Evolutionary conservation across 2,329 filamentous ascomycete species (phyloP).

Genomic region (Talaromyces funiculosus): DNA sequence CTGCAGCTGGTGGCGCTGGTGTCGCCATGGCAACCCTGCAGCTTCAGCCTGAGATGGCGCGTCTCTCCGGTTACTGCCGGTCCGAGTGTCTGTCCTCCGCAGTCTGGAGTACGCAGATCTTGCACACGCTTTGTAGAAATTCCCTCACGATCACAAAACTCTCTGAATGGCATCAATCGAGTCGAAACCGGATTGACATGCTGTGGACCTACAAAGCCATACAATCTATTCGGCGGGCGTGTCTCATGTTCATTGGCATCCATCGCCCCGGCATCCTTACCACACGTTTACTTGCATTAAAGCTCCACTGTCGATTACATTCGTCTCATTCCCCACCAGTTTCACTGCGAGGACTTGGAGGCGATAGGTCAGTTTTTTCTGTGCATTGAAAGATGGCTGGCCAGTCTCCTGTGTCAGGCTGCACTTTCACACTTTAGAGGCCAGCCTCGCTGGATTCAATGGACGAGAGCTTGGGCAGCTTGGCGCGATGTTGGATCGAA

Average conservation of each 20-base stretch:
- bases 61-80: slow-evolving; percentile 9
- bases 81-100: not conserved
- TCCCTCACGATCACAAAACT: not conserved
- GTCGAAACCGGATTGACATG: not conserved
- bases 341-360: not conserved
- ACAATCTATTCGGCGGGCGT: not conserved
- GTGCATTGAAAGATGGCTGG: not conserved
- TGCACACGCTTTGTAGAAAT: not conserved
- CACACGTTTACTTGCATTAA: not conserved
- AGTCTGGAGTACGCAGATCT: not conserved
- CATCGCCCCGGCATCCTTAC: not conserved
- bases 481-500: not conserved
- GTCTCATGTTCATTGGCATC: slow-evolving; percentile 8
- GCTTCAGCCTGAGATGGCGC: not conserved
- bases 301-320: not conserved
- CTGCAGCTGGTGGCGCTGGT: not conserved
- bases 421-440: not conserved
- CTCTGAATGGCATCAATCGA: not conserved
- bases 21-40: slow-evolving; percentile 10
- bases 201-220: not conserved
- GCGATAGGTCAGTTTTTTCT: not conserved
- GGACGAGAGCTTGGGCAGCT: not conserved
- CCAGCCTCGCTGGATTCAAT: not conserved
- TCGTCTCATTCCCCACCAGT: not conserved
- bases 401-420: not conserved